These are phyloP conservation scores for Ophiocordyceps camponoti-leonardi DNA, from an alignment of 2,329 filamentous ascomycete genomes.

Conservation along the genomic window DNA sequence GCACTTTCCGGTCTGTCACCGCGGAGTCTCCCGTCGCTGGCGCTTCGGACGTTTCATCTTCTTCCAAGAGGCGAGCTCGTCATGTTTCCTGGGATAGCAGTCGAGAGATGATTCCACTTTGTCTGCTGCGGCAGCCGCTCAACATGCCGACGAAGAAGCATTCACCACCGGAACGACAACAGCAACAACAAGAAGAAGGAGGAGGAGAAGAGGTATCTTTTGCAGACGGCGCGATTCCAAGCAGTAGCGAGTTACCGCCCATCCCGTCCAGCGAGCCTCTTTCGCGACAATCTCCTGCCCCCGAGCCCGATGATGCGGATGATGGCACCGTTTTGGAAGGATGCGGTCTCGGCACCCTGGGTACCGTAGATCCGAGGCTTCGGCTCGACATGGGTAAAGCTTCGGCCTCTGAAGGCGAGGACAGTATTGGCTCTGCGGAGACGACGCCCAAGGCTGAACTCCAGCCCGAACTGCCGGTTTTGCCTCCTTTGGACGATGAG, in stretches of 20 bases:
- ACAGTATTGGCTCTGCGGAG: conserved; percentile 44
- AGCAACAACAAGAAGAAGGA: background rate
- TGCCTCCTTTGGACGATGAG: conserved; percentile 5
- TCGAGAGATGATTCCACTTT: conserved; percentile 64
- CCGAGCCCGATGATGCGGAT: conserved; percentile 11
- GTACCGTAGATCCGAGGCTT: conserved; percentile 11
- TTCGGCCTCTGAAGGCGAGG: conserved; percentile 16
- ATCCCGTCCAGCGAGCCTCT: conserved; percentile 26
- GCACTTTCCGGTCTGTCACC: conserved; percentile 21
- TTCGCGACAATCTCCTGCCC: conserved; percentile 16
- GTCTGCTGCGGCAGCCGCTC: conserved; percentile 52
- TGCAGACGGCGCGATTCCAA: conserved; percentile 13
- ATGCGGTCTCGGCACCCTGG: conserved; percentile 5
- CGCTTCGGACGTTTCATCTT: conserved; percentile 14
- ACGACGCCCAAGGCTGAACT: conserved; percentile 47
- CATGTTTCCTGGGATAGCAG: conserved; percentile 45
- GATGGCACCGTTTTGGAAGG: conserved; percentile 12
- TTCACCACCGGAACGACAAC: background rate
- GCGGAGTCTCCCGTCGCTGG: conserved; percentile 12
- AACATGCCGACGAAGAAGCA: conserved; percentile 12
- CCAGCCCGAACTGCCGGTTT: conserved; percentile 11
- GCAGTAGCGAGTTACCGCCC: conserved; percentile 26
- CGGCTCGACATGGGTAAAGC: conserved; percentile 22
- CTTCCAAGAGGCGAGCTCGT: conserved; percentile 23
- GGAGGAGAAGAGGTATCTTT: background rate